Conservation (phyloP, 352 stramenopile species). For the Pythium biforme region DNA sequence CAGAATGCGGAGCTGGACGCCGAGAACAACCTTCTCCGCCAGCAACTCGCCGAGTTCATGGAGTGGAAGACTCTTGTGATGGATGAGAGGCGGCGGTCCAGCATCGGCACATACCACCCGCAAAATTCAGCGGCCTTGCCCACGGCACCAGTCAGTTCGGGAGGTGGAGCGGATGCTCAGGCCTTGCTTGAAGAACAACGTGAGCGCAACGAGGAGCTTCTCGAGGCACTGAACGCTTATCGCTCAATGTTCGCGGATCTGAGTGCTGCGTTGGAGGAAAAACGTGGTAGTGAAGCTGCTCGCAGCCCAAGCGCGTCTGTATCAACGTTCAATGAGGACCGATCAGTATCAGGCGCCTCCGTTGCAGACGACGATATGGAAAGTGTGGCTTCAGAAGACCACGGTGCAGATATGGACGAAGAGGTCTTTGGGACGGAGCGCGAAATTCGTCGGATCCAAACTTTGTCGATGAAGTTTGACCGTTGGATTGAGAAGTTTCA, state of each 20-base stretch:
- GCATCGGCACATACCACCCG: constrained; percentile 3
- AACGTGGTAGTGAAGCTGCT: constrained; percentile 47
- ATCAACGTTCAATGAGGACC: constrained; percentile 68
- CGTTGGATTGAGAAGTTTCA: constrained; percentile 71
- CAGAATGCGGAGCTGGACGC: constrained; percentile 50
- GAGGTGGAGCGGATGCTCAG: constrained; percentile 36
- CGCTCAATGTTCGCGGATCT: constrained; percentile 65
- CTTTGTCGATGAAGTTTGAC: constrained; percentile 57
- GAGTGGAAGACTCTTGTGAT: constrained; percentile 62
- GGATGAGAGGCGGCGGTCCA: constrained; percentile 22
- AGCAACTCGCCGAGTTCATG: constrained; percentile 64
- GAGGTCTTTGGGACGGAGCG: constrained; percentile 31
- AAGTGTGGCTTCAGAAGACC: constrained; percentile 24
- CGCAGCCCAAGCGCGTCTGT: constrained; percentile 51
- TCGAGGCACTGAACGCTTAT: constrained; percentile 69
- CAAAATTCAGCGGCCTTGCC: neutral
- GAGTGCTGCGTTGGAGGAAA: constrained; percentile 51
- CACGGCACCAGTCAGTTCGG: neutral
- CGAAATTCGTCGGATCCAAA: constrained; percentile 64
- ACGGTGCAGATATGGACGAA: constrained; percentile 35
- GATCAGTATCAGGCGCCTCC: constrained; percentile 61
- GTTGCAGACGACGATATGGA: constrained; percentile 36
- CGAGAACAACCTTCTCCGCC: constrained; percentile 69
- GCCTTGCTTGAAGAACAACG: constrained; percentile 26
- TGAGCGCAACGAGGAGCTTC: constrained; percentile 42